Evolutionary conservation across 306 rosid genomes (phyloP), one percentile per base, ranked within the genome.

Genomic region (Canavalia ensiformis): DNA sequence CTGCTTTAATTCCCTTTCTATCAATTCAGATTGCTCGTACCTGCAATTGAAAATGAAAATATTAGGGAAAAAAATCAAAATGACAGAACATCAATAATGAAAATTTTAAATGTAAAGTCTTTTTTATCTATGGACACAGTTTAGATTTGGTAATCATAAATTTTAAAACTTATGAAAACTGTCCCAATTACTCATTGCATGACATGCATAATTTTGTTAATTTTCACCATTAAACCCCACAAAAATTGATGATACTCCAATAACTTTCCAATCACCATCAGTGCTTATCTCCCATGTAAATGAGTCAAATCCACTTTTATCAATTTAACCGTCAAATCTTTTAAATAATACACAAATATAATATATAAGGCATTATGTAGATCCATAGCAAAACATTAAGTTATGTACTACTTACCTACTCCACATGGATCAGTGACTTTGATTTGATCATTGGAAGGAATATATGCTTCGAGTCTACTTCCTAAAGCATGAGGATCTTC

Each of bases 1-100:
- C 88, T 95, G 97, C 88, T 95, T 97, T 46, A 92, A 82, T 77
- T 91, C 97, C 87, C 95, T 89, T 87, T 95, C 99, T 72, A 95
- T 85, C 78, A 89, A 82, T 89, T 95, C 99, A 81, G 95, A 87
- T 74, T 93, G 99, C 80, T 91, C 99, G 58, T 95, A 95, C 97
- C 99, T 95, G 81, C 75, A 18, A 18, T 18, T 18, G 25, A 18
- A 82, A 79, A 41, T 33, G 2, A 65, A 76, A 29, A 9, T 41
- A 64, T 46, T 45, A 42, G 50, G n/a, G 25, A 18, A 50, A 0
- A 0, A 39, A 51, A 66, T 46, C 28, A 41, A 44, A 51, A 75
- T 57, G 41, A 56, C 64, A 54, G 25, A 59, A 79, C 45, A 31
- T 28, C 79, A 79, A 44, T 3, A 18, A 47, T 28, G 7, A 75